Conservation (phyloP, 2,329 filamentous ascomycete genomes). For the Trichoderma oligosporum region DNA sequence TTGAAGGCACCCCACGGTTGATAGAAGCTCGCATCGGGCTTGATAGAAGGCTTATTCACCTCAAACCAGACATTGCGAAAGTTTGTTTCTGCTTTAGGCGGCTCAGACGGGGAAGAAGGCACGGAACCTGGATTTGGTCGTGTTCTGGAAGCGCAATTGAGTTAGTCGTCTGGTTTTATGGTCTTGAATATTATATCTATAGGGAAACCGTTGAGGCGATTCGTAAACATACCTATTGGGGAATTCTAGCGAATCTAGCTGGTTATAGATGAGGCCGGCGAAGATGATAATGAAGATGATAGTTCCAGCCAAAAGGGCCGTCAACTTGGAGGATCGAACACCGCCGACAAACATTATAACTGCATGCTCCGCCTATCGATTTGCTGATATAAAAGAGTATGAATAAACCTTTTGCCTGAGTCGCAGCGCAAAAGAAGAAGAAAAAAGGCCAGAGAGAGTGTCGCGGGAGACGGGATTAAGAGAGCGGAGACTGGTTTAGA, state of each 20-base stretch:
- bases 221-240: constrained; percentile 22
- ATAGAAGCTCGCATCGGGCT: constrained; percentile 29
- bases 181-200: neutral
- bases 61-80: constrained; percentile 34
- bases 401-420: neutral
- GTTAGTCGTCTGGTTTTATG: neutral
- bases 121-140: neutral
- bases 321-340: constrained; percentile 32
- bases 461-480: neutral
- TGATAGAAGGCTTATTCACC: constrained; percentile 31
- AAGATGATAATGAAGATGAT: constrained; percentile 34
- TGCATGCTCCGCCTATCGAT: constrained; percentile 25
- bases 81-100: neutral
- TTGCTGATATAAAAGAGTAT: neutral
- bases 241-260: constrained; percentile 30
- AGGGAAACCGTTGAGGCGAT: no score
- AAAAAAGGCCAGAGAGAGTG: neutral
- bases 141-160: neutral
- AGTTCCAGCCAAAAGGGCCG: constrained; percentile 29
- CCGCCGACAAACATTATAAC: constrained; percentile 30
- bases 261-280: constrained; percentile 33
- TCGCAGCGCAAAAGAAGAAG: neutral
- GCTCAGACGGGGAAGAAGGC: neutral
- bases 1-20: constrained; percentile 33
- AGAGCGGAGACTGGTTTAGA: constrained; percentile 4